Evolutionary conservation across 2,329 filamentous ascomycete genomes (phyloP), one percentile per base, ranked within the genome.

Genomic region (Trichophyton equinum): DNA sequence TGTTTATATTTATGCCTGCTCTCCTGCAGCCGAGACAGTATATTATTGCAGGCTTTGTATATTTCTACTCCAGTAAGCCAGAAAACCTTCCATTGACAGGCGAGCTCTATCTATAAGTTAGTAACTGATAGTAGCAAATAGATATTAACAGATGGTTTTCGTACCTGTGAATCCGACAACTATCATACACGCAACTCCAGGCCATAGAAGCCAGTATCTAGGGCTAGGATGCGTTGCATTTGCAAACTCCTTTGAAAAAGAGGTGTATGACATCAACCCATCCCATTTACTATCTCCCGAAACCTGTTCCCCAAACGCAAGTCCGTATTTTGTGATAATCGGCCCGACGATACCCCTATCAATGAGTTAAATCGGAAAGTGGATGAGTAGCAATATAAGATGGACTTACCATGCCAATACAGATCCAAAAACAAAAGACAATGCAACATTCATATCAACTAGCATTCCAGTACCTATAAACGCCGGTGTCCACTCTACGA

Each of bases 391-490:
- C 8, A 22, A 15, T 44, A 75, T 4, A 75, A n/a, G 4, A 33
- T 11, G 11, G 30, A 33, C 60, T 46, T 57, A 62, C 79, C 80
- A 84, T 25, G 81, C 81, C 30, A 82, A 69, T 57, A 84, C 73
- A 15, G 78, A 79, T 18, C 83, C 82, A 13, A 66, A 74, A 62
- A 81, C 81, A 77, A 83, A 83, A 8, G 82, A 85, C 61, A 82
- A 67, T 25, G 81, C 79, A 15, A 81, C 78, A 69, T 84, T 84
- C 64, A 83, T 73, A 61, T 81, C 81, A 64, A 83, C 81, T 47
- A 84, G 76, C 71, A 84, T 81, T 49, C 81, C 81, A 47, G 77
- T 78, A 4, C 82, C 82, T 63, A 84, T 82, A 71, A 85, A 84
- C 40, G 82, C 82, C 0, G 82, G 82, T 0, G 82, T 84, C 65